Percentiles rank a stretch among this genome's conserved stretches.
Conservation (phyloP, 1,284 basidiomycete genomes). For the Naganishia albida region DNA sequence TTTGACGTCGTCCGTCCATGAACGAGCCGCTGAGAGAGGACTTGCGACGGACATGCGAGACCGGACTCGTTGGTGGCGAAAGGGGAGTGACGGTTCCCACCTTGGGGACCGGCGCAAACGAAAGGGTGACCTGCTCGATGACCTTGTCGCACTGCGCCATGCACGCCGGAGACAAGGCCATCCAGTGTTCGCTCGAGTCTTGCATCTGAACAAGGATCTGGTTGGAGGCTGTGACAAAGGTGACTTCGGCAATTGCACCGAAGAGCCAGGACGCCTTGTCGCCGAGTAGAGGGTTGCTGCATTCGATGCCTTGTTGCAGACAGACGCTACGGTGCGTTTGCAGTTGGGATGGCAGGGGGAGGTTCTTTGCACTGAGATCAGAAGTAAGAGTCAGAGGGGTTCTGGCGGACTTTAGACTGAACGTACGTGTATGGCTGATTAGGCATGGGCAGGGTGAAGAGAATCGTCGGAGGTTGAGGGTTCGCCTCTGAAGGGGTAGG, state of each 20-base stretch:
- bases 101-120: slow-evolving; percentile 43
- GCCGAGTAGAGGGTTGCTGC: slow-evolving; percentile 51
- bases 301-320: slow-evolving; percentile 51
- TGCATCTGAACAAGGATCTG: slow-evolving; percentile 46
- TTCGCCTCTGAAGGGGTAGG: slow-evolving; percentile 58
- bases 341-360: slow-evolving; percentile 53
- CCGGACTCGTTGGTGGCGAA: slow-evolving; percentile 36
- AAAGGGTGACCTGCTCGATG: slow-evolving; percentile 51
- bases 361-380: slow-evolving; percentile 39
- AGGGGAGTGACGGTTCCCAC: slow-evolving; percentile 32
- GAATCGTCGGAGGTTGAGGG: slow-evolving; percentile 64
- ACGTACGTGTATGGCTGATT: slow-evolving; percentile 58
- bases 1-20: slow-evolving; percentile 23
- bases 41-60: slow-evolving; percentile 30
- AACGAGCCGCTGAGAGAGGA: slow-evolving; percentile 26
- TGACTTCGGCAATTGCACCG: slow-evolving; percentile 45
- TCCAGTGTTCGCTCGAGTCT: slow-evolving; percentile 37
- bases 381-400: neutral
- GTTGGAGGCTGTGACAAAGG: slow-evolving; percentile 40
- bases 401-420: neutral
- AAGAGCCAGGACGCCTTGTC: slow-evolving; percentile 54
- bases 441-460: slow-evolving; percentile 68
- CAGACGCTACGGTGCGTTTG: slow-evolving; percentile 50
- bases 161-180: slow-evolving; percentile 41
- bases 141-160: slow-evolving; percentile 43